phyloP scores from a whole-genome alignment of 257 asterid genomes.

The Sherardia arvensis region DNA sequence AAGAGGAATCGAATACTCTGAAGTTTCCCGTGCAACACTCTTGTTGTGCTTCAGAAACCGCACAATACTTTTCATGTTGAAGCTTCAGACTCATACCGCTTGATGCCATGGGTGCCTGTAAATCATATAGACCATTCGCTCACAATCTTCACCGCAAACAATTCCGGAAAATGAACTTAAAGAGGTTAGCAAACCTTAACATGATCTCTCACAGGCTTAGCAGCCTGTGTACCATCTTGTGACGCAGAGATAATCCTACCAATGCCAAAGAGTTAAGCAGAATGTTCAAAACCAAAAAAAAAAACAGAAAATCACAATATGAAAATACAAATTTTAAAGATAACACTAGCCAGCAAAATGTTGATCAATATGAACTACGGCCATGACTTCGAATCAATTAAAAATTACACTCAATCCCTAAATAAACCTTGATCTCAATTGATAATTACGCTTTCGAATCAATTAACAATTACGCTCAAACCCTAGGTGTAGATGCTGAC shows the following conservation, averaged over 20 bases:
- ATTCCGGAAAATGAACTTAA: neutral
- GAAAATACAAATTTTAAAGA: neutral
- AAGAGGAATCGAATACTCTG: slow-evolving; percentile 52
- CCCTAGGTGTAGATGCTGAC: neutral
- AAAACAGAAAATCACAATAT: neutral
- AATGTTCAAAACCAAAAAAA: too few relatives aligned
- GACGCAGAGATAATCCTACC: slow-evolving; percentile 15
- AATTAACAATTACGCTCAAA: neutral
- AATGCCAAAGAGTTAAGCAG: slow-evolving; percentile 5
- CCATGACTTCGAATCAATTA: too few relatives aligned
- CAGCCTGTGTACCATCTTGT: slow-evolving; percentile 19
- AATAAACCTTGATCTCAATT: too few relatives aligned
- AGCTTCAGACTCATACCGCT: slow-evolving; percentile 19
- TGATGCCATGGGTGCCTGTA: slow-evolving; percentile 29
- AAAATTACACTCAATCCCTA: neutral
- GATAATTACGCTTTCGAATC: too few relatives aligned
- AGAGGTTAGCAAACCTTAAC: slow-evolving; percentile 17
- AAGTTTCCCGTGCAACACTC: slow-evolving; percentile 56
- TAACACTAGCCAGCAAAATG: neutral
- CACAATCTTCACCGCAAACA: neutral
- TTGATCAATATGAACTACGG: neutral
- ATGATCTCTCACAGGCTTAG: slow-evolving; percentile 11
- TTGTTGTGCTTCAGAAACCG: slow-evolving; percentile 60
- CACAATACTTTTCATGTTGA: slow-evolving; percentile 45
- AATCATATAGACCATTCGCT: neutral